phyloP scores from a whole-genome alignment of 805 yeast genomes.

The Nakazawaea ambrosiae region DNA sequence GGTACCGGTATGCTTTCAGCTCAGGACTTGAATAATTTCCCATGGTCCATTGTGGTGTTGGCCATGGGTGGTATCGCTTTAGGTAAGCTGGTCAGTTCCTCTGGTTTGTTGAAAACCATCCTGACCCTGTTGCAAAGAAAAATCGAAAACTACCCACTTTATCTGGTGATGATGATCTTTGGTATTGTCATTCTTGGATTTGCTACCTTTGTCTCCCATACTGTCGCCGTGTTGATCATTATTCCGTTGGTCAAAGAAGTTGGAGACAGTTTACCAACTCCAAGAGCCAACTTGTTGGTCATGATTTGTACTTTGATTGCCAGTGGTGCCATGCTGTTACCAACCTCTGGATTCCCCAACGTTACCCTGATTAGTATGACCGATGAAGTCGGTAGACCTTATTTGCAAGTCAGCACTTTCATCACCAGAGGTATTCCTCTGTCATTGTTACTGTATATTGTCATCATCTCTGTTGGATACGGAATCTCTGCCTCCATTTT shows the following conservation, averaged over 20 bases:
- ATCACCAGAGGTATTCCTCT: slow-evolving; percentile 48
- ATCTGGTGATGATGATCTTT: slow-evolving; percentile 37
- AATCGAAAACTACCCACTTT: slow-evolving; percentile 35
- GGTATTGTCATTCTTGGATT: slow-evolving; percentile 42
- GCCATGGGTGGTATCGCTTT: slow-evolving; percentile 53
- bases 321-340: slow-evolving; percentile 51
- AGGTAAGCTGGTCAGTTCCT: slow-evolving; percentile 43
- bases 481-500: slow-evolving; percentile 34
- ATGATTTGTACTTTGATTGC: slow-evolving; percentile 44
- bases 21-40: slow-evolving; percentile 43
- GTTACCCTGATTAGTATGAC: slow-evolving; percentile 52
- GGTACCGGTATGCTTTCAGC: slow-evolving; percentile 42
- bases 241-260: slow-evolving; percentile 45
- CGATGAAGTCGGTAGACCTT: slow-evolving; percentile 46
- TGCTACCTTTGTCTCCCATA: slow-evolving; percentile 50
- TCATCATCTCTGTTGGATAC: slow-evolving; percentile 42
- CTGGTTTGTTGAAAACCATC: slow-evolving; percentile 39
- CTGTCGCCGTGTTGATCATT: slow-evolving; percentile 47
- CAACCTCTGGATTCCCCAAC: slow-evolving; percentile 51
- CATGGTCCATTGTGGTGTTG: slow-evolving; percentile 47
- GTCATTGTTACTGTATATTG: slow-evolving; percentile 35
- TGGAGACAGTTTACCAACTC: slow-evolving; percentile 35
- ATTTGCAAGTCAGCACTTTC: slow-evolving; percentile 38
- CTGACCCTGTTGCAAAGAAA: slow-evolving; percentile 36
- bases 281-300: slow-evolving; percentile 40